Conservation (phyloP, 345 rosid species). For the Brassica carinata region DNA sequence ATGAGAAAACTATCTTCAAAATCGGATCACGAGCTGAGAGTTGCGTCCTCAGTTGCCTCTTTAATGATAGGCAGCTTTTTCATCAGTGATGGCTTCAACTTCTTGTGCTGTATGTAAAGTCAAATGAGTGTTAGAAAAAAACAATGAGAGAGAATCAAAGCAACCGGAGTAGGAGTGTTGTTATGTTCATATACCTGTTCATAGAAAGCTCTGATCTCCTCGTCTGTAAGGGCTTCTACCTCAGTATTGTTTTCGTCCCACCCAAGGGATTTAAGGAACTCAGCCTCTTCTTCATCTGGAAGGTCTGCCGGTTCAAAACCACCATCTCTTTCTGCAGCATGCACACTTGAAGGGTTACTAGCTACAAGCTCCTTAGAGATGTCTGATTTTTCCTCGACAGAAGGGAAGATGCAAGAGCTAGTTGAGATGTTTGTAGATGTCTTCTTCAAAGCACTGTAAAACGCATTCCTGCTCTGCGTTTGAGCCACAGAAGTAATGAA, state of each 20-base stretch:
- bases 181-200: slow-evolving; percentile 53
- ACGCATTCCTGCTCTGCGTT: slow-evolving; percentile 74
- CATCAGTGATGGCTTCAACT: slow-evolving; percentile 35
- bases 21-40: too few species aligned
- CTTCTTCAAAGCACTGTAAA: slow-evolving; percentile 71
- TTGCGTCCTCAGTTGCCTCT: too few species aligned
- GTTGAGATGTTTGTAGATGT: slow-evolving; percentile 50
- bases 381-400: slow-evolving; percentile 45
- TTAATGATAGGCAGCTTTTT: slow-evolving; percentile 42
- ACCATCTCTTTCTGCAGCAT: slow-evolving; percentile 28
- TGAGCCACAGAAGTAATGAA: slow-evolving; percentile 53
- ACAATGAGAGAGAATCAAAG: not conserved
- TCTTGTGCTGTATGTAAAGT: slow-evolving; percentile 36
- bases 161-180: not conserved
- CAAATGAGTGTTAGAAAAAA: not conserved
- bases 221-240: slow-evolving; percentile 51
- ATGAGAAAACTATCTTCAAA: too few species aligned
- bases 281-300: slow-evolving; percentile 70
- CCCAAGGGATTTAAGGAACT: slow-evolving; percentile 89
- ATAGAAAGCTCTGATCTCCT: slow-evolving; percentile 76
- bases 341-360: slow-evolving; percentile 44
- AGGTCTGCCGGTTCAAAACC: slow-evolving; percentile 34
- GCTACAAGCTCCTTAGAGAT: slow-evolving; percentile 43
- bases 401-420: slow-evolving; percentile 37
- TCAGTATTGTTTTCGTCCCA: slow-evolving; percentile 65